Evolutionary conservation across 208 protist species (phyloP).

Genomic region (Acanthamoeba royreba): DNA sequence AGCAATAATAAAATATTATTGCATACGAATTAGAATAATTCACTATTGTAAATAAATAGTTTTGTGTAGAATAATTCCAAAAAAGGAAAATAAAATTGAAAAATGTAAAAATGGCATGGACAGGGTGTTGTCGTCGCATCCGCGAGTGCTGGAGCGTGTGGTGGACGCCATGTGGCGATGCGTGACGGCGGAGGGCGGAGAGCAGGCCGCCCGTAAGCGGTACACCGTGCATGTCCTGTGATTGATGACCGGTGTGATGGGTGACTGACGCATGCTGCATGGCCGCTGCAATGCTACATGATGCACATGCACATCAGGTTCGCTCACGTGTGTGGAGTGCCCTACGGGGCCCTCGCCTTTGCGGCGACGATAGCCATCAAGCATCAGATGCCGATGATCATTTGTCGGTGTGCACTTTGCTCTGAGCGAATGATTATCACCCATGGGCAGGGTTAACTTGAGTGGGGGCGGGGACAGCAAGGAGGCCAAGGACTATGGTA

Average conservation of each 20-base stretch:
- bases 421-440: constrained; percentile 76
- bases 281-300: not conserved
- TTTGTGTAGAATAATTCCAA: not conserved
- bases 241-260: not conserved
- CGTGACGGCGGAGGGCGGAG: not conserved
- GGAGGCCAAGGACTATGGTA: constrained; percentile 90
- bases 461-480: not conserved
- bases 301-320: not conserved
- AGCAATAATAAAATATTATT: too few relatives aligned
- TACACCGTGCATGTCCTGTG: not conserved
- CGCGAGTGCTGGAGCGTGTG: constrained; percentile 15
- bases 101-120: not conserved
- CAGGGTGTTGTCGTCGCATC: constrained; percentile 29
- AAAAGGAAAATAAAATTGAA: not conserved
- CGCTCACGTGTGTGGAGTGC: constrained; percentile 81
- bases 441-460: constrained; percentile 79
- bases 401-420: not conserved
- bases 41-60: not conserved
- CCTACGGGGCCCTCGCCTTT: constrained; percentile 94
- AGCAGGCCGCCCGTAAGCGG: not conserved
- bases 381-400: constrained; percentile 83
- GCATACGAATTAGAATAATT: too few relatives aligned
- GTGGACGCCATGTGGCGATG: constrained; percentile 38
- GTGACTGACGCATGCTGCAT: not conserved
- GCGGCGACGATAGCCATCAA: constrained; percentile 89